These are phyloP conservation scores for Globisporangium cederbergense DNA, from an alignment of 352 stramenopile genomes.

Conservation along the genomic window DNA sequence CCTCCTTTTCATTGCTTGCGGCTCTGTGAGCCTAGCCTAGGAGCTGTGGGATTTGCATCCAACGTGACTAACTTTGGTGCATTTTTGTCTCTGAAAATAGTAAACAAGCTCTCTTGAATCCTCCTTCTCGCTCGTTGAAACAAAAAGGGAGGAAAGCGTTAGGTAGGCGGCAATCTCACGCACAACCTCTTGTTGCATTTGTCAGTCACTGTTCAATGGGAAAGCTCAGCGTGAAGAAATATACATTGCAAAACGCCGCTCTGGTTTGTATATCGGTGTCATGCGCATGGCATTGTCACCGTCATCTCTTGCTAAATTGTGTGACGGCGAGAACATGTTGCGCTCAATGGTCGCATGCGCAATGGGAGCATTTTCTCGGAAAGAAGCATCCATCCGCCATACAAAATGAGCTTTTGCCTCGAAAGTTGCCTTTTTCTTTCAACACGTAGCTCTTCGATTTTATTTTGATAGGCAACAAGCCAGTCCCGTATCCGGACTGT, in stretches of 20 bases:
- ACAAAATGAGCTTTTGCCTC: background rate
- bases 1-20: background rate
- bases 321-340: background rate
- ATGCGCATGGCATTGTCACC: background rate
- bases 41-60: background rate
- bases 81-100: background rate
- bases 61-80: background rate
- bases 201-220: too few relatives aligned
- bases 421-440: constrained; percentile 1
- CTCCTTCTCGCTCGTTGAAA: background rate
- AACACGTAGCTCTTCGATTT: constrained; percentile 8
- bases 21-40: background rate
- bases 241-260: too few relatives aligned
- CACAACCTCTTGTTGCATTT: too few relatives aligned
- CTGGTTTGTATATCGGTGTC: background rate
- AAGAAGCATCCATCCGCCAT: background rate
- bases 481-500: constrained; percentile 16
- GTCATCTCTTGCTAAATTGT: background rate
- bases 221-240: too few relatives aligned
- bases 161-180: background rate
- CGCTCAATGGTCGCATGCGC: background rate
- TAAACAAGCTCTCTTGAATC: background rate
- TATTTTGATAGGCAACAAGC: constrained; percentile 18
- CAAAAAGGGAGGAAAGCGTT: background rate
- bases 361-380: background rate